These are phyloP conservation scores for Pichia sp. DNA, from an alignment of 1,139 yeast species.

Conservation along the genomic window DNA sequence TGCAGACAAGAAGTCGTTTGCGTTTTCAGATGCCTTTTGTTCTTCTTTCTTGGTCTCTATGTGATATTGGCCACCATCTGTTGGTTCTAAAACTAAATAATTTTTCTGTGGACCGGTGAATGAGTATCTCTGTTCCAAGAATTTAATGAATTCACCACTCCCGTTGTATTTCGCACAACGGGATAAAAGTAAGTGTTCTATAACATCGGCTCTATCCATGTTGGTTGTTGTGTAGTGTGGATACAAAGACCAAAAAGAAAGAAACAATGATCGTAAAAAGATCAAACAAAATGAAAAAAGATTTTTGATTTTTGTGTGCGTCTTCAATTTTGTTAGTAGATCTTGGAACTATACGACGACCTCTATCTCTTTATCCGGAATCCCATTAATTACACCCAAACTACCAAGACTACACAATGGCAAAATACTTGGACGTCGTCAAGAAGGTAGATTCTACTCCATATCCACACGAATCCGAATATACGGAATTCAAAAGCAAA, in stretches of 20 bases:
- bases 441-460: slow-evolving; percentile 52
- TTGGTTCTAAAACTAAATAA: slow-evolving; percentile 45
- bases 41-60: slow-evolving; percentile 19
- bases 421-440: slow-evolving; percentile 34
- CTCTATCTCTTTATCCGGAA: no score
- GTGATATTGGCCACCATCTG: slow-evolving; percentile 33
- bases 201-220: slow-evolving; percentile 37
- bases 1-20: slow-evolving; percentile 3
- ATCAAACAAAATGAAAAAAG: no score
- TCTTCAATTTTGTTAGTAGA: no score
- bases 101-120: slow-evolving; percentile 60
- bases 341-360: no score
- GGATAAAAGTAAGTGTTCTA: slow-evolving; percentile 55
- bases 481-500: slow-evolving; percentile 25
- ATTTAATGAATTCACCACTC: slow-evolving; percentile 42
- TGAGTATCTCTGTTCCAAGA: slow-evolving; percentile 58
- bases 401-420: slow-evolving; percentile 5
- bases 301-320: no score
- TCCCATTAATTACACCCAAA: no score
- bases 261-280: no score
- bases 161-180: slow-evolving; percentile 42
- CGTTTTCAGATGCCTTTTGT: slow-evolving; percentile 9
- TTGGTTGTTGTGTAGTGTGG: not conserved
- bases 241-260: no score
- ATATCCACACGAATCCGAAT: slow-evolving; percentile 30